Evolutionary conservation across 2,329 filamentous ascomycete species (phyloP).

Genomic region (Arthrinium puccinioides): DNA sequence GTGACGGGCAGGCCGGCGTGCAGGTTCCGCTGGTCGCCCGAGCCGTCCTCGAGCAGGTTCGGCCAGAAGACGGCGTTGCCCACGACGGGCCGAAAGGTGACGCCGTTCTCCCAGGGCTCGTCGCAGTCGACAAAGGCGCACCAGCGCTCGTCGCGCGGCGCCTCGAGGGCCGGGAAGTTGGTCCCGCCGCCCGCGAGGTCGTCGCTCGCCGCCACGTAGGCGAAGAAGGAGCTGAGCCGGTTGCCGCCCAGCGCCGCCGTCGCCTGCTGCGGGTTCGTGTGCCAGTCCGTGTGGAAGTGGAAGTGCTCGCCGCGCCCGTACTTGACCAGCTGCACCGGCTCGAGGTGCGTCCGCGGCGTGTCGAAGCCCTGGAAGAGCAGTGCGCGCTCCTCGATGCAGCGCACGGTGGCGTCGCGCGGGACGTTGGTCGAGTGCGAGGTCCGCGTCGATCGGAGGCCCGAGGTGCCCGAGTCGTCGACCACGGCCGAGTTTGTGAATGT

Average conservation of each 20-base stretch:
- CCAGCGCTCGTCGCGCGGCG: slow-evolving; percentile 30
- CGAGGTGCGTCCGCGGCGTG: slow-evolving; percentile 28
- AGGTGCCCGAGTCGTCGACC: slow-evolving; percentile 25
- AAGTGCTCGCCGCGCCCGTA: slow-evolving; percentile 37
- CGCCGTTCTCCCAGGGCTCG: slow-evolving; percentile 35
- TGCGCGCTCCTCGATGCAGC: slow-evolving; percentile 40
- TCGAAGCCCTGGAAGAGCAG: slow-evolving; percentile 37
- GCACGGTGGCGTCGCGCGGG: slow-evolving; percentile 32
- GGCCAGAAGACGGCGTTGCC: slow-evolving; percentile 43
- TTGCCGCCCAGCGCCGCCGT: slow-evolving; percentile 34
- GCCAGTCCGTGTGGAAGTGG: slow-evolving; percentile 46
- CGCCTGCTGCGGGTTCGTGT: slow-evolving; percentile 29
- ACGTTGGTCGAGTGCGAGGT: slow-evolving; percentile 39
- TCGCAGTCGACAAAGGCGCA: slow-evolving; percentile 41
- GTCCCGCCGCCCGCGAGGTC: slow-evolving; percentile 39
- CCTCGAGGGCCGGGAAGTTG: slow-evolving; percentile 37
- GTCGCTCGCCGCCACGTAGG: slow-evolving; percentile 32
- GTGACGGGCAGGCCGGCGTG: slow-evolving; percentile 40
- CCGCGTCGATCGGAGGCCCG: slow-evolving; percentile 29
- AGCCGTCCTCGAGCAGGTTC: slow-evolving; percentile 31
- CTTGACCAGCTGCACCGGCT: slow-evolving; percentile 40
- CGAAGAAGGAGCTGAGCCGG: slow-evolving; percentile 38
- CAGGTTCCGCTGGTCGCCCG: slow-evolving; percentile 34
- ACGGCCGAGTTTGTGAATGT: slow-evolving; percentile 37
- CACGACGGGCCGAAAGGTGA: slow-evolving; percentile 39